phyloP scores from a whole-genome alignment of 371 early-diverging fungal species.

The Capillidium heterosporum region DNA sequence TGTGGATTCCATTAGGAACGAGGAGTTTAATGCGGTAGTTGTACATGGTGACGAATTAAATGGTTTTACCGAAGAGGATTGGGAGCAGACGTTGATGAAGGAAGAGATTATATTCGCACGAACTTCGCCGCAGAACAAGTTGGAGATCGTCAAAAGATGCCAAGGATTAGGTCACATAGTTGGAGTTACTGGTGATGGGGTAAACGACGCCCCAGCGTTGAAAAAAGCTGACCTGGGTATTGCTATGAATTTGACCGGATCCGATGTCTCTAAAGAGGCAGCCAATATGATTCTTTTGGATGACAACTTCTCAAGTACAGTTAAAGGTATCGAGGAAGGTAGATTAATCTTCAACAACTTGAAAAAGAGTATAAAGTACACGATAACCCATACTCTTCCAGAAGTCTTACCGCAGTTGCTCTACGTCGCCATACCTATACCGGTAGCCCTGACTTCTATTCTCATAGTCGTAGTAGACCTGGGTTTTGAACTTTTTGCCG shows the following conservation, averaged over 20 bases:
- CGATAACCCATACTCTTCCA: constrained; percentile 71
- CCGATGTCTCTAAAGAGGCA: constrained; percentile 93
- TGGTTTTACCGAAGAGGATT: constrained; percentile 52
- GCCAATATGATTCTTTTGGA: constrained; percentile 92
- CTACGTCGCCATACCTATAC: constrained; percentile 70
- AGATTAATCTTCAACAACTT: constrained; percentile 87
- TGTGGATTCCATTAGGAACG: constrained; percentile 39
- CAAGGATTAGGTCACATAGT: constrained; percentile 76
- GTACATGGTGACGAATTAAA: constrained; percentile 80
- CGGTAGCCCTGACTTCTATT: constrained; percentile 63
- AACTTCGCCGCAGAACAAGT: constrained; percentile 78
- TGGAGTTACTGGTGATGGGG: constrained; percentile 87
- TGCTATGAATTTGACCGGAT: constrained; percentile 87
- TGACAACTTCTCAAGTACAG: constrained; percentile 18
- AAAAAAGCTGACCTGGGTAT: constrained; percentile 95
- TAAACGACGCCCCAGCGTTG: constrained; percentile 80
- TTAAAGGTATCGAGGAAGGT: constrained; percentile 43
- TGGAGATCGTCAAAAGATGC: constrained; percentile 65
- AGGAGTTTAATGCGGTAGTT: constrained; percentile 70
- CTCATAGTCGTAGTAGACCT: constrained; percentile 82
- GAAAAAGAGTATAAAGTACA: constrained; percentile 86
- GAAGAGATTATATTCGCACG: constrained; percentile 85
- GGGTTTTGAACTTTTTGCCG: constrained; percentile 76
- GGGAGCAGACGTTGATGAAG: constrained; percentile 73
- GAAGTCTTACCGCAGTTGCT: constrained; percentile 67